Evolutionary conservation across 192 early-diverging fungal genomes (phyloP).

Genomic region (Lunasporangiospora selenospora): DNA sequence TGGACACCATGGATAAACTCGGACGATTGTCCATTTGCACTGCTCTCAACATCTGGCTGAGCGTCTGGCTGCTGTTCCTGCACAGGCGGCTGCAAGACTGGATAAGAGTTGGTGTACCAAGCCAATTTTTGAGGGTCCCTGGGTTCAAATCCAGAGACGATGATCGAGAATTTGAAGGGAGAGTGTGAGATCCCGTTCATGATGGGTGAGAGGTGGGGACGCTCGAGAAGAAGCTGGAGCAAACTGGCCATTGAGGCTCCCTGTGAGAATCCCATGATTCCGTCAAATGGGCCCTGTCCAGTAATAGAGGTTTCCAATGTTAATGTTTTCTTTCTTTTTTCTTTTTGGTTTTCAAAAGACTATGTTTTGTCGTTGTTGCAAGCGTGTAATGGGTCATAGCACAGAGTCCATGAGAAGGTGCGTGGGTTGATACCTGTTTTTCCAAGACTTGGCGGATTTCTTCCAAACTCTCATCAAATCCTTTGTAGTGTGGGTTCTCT

Average conservation of each 20-base stretch:
- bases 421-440: slow-evolving; percentile 56
- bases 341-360: too few species aligned
- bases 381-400: too few species aligned
- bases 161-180: slow-evolving; percentile 54
- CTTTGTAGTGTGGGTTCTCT: slow-evolving; percentile 37
- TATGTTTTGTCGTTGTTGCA: too few species aligned
- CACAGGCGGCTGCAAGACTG: not conserved
- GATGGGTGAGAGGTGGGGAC: slow-evolving; percentile 39
- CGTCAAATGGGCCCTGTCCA: slow-evolving; percentile 67
- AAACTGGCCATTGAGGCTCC: slow-evolving; percentile 59
- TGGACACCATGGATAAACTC: slow-evolving; percentile 29
- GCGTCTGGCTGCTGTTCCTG: not conserved
- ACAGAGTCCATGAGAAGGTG: too few species aligned
- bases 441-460: slow-evolving; percentile 49
- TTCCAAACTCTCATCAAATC: slow-evolving; percentile 52
- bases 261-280: slow-evolving; percentile 64
- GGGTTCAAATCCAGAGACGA: slow-evolving; percentile 55
- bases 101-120: slow-evolving; percentile 36
- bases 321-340: too few species aligned
- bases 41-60: not conserved
- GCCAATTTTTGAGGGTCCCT: slow-evolving; percentile 21
- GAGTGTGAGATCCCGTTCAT: slow-evolving; percentile 37
- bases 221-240: slow-evolving; percentile 50
- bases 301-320: too few species aligned
- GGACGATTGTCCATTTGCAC: slow-evolving; percentile 16